phyloP scores from a whole-genome alignment of 1,284 basidiomycete species.

The Melampsora americana region DNA sequence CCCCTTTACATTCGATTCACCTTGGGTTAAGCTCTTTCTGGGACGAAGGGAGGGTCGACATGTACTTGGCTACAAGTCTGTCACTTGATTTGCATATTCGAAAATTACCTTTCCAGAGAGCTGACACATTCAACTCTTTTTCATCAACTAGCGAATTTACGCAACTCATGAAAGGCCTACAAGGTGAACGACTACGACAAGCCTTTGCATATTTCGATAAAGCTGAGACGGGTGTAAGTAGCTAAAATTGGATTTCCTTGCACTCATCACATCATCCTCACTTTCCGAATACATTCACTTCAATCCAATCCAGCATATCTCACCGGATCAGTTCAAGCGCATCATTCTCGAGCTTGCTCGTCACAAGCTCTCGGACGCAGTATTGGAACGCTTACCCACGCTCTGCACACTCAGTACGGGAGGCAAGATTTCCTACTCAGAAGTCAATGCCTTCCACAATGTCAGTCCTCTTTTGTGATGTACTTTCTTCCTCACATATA shows the following conservation, averaged over 20 bases:
- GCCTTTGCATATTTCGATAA: constrained; percentile 84
- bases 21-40: constrained; percentile 90
- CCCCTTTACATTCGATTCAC: constrained; percentile 90
- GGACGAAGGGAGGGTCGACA: constrained; percentile 79
- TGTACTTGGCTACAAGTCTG: constrained; percentile 79
- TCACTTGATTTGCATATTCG: neutral
- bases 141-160: constrained; percentile 75
- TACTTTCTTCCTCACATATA: constrained; percentile 13
- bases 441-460: constrained; percentile 93
- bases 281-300: neutral
- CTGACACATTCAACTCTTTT: constrained; percentile 56
- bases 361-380: constrained; percentile 86
- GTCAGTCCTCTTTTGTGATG: constrained; percentile 55
- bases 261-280: neutral
- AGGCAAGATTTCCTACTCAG: constrained; percentile 85
- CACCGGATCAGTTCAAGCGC: constrained; percentile 82
- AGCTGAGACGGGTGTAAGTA: constrained; percentile 40
- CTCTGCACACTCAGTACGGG: constrained; percentile 80
- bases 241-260: too few relatives aligned
- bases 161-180: constrained; percentile 91
- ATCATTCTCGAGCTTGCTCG: constrained; percentile 93
- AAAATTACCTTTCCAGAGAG: constrained; percentile 36
- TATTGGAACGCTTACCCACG: constrained; percentile 82
- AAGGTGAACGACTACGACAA: constrained; percentile 89
- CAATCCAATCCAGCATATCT: constrained; percentile 73